phyloP scores from a whole-genome alignment of 164 flowering plant species.

The Buxus sempervirens region DNA sequence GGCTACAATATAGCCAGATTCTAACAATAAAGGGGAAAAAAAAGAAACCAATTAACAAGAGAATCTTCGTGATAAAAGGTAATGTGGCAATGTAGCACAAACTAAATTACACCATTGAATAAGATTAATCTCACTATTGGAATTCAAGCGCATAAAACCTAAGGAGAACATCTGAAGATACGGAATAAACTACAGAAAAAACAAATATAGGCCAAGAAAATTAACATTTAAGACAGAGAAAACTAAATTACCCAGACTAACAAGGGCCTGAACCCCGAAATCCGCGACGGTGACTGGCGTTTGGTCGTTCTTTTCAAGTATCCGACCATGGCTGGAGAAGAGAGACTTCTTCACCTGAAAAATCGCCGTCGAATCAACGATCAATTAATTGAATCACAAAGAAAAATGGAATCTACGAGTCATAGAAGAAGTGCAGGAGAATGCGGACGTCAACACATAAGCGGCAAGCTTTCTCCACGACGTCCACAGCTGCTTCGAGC shows the following conservation, averaged over 20 bases:
- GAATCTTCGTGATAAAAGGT: too few species aligned
- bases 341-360: constrained; percentile 64
- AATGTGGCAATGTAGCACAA: too few species aligned
- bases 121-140: too few species aligned
- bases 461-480: constrained; percentile 79
- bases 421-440: background rate
- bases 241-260: constrained; percentile 66
- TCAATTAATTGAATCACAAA: constrained; percentile 6
- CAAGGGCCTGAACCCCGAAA: constrained; percentile 87
- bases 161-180: background rate
- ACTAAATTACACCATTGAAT: too few species aligned
- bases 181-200: background rate
- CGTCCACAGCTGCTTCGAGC: constrained; percentile 78
- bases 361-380: constrained; percentile 1
- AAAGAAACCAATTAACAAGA: background rate
- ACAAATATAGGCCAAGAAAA: background rate
- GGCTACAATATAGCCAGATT: background rate
- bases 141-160: too few species aligned
- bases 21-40: background rate
- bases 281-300: constrained; percentile 91
- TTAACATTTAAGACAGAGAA: background rate
- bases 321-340: constrained; percentile 46
- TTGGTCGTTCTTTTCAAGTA: constrained; percentile 72
- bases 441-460: constrained; percentile 71
- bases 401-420: background rate